phyloP scores from a whole-genome alignment of 345 rosid genomes.

The Eucalyptus cloeziana region DNA sequence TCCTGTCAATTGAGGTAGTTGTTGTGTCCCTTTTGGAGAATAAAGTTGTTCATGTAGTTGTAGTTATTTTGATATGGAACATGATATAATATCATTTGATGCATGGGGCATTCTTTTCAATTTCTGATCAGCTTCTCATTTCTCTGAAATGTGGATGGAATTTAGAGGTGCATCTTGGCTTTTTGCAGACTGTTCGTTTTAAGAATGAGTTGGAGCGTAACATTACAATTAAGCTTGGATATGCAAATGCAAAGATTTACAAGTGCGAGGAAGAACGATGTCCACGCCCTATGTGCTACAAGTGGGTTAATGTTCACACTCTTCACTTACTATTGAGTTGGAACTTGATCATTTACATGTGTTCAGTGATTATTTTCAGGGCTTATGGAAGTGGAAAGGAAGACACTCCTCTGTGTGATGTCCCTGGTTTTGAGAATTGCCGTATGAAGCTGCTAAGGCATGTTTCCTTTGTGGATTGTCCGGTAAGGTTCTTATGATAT shows the following conservation, averaged over 20 bases:
- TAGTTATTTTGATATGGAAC: not conserved
- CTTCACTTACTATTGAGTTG: not conserved
- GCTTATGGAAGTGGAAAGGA: conserved; percentile 98
- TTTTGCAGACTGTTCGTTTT: conserved; percentile 81
- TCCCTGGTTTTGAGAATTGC: conserved; percentile 70
- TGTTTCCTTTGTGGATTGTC: conserved; percentile 98
- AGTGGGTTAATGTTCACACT: conserved; percentile 25
- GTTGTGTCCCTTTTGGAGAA: not conserved
- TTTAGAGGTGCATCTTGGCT: not conserved
- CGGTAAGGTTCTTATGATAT: conserved; percentile 26
- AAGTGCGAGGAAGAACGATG: conserved; percentile 90
- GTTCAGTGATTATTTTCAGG: conserved; percentile 18
- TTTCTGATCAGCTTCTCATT: not conserved
- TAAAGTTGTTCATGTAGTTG: not conserved
- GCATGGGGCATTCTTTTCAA: not conserved
- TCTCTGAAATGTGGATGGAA: not conserved
- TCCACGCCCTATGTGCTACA: conserved; percentile 89
- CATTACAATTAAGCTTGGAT: conserved; percentile 95
- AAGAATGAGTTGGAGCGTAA: conserved; percentile 94
- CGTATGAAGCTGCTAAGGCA: conserved; percentile 91
- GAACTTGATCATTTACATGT: not conserved
- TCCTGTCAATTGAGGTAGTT: not conserved
- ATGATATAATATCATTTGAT: not conserved
- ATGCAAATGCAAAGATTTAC: conserved; percentile 96
- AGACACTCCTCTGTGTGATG: conserved; percentile 81